Base-by-base conservation (phyloP, 1,139 yeast species). In the Hanseniaspora uvarum region DNA sequence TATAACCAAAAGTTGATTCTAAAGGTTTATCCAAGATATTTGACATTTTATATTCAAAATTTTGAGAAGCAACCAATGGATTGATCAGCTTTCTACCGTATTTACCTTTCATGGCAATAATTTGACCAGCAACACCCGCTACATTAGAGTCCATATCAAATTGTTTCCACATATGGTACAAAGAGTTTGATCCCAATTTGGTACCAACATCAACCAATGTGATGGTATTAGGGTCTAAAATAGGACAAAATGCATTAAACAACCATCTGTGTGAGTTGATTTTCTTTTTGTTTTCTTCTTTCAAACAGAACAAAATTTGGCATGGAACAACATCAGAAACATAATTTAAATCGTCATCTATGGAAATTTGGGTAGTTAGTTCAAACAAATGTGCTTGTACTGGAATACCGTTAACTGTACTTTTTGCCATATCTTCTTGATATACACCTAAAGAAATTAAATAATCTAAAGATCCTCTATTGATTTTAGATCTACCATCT, bases 51-150 rank as follows among this genome's bases (percentile, higher is more conserved):
- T 92, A 92, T 69, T 92, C 98, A 63, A 92, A 92, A 67, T 92
- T 89, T 67, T 92, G 98, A 0, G 96, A 87, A 0, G 97, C 96
- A 40, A 92, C 96, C 49, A 92, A 72, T 2, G 98, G 98, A 65
- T 89, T 92, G 31, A 86, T 69, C 59, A 92, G 72, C 58, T 87
- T 86, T 26, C 72, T 65, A 77, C 96, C 86, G 18, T 81, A 84
- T 64, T 80, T 84, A 45, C 97, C 97, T 62, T 85, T 86, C 86
- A 89, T 84, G 1, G 96, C 88, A 59, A 84, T 85, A 64, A 92
- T 88, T 68, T 92, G 96, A 58, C 98, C 98, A 18, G 96, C 96
- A 0, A 95, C 97, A 60, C 97, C 98, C 0, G 96, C 98, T 55
- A 89, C 95, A 63, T 89, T 88, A 1, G 96, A 87, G 66, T 92